Conservation (phyloP, 352 stramenopile genomes). For the Ophiocytium majus region DNA sequence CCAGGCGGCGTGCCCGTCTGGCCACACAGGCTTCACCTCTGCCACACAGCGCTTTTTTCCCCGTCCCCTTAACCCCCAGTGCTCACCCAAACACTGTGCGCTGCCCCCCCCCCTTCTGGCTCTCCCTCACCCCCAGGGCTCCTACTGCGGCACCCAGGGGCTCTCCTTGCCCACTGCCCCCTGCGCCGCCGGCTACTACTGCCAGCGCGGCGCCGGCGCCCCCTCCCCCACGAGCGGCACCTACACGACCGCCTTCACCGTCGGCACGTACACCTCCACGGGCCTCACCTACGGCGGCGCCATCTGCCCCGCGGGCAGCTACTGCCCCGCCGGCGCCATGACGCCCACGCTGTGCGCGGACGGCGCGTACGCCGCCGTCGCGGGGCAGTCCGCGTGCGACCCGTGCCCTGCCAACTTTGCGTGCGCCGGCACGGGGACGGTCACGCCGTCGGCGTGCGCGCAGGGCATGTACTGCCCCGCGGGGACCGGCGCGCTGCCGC, state of each 20-base stretch:
- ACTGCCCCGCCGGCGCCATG: constrained; percentile 62
- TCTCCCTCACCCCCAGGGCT: constrained; percentile 26
- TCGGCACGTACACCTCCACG: neutral
- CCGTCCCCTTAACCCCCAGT: too few species aligned
- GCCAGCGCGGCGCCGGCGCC: constrained; percentile 26
- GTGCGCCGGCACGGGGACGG: neutral
- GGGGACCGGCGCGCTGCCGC: constrained; percentile 32
- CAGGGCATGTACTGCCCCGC: constrained; percentile 39
- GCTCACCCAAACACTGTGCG: too few species aligned
- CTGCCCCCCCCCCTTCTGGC: too few species aligned
- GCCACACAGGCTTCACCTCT: too few species aligned
- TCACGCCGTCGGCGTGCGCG: neutral
- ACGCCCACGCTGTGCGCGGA: constrained; percentile 32
- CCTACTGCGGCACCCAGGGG: constrained; percentile 51
- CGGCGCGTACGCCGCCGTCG: constrained; percentile 60
- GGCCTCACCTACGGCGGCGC: constrained; percentile 14
- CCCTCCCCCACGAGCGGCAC: constrained; percentile 39
- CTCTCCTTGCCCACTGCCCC: constrained; percentile 39
- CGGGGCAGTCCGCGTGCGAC: constrained; percentile 69
- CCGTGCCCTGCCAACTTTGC: constrained; percentile 22
- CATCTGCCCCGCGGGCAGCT: constrained; percentile 68
- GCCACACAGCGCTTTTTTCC: too few species aligned
- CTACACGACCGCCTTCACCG: neutral
- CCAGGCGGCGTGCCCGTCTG: too few species aligned
- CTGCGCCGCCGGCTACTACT: constrained; percentile 59